Base-by-base conservation (phyloP, 805 yeast species). In the Wickerhamomyces rabaulensis region DNA sequence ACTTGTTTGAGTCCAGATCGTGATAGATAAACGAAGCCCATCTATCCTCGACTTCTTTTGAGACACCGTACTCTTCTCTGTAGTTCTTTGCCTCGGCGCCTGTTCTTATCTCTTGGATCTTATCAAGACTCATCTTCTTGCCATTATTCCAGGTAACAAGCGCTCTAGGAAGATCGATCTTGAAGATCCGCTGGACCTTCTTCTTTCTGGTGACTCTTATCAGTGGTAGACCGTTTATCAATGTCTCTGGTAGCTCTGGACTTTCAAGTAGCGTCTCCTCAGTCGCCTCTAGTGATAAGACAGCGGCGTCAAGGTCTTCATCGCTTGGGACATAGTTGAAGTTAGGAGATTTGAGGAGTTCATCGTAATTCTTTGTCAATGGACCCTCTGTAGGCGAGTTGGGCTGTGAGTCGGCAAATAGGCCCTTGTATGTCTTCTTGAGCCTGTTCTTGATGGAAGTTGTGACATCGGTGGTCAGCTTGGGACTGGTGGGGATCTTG, bases 1-100 rank as follows among this genome's bases (percentile, higher is more conserved):
- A 68, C 60, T 84, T 87, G 43, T 77, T 71, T 2, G 76, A 80
- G 6, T 77, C 70, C 7, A 75, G 71, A 51, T 79, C 75, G 47
- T 73, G 77, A 60, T 88, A 92, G 12, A 89, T 79, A 27, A 92
- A 76, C 0, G 96, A 83, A 1, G 88, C 74, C 99, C 99, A 92
- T 9, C 78, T 65, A 12, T 72, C 69, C 39, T 80, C 79, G 45
- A 75, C 77, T 43, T 84, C 89, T 31, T 79, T 68, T 1, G 90
- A 77, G 1, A 89, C 76, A 33, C 84, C 82, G 54, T 87, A 78
- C 63, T 90, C 96, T 59, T 91, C 96, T 50, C 96, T 68, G 60
- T 90, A 92, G 54, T 88, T 87, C 31, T 77, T 75, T 1, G 97
- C 97, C 56, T 85, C 87, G 19, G 74, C 76, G 3, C 83, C 87